phyloP scores from a whole-genome alignment of 2,329 filamentous ascomycete species.

The Xylaria sp. region DNA sequence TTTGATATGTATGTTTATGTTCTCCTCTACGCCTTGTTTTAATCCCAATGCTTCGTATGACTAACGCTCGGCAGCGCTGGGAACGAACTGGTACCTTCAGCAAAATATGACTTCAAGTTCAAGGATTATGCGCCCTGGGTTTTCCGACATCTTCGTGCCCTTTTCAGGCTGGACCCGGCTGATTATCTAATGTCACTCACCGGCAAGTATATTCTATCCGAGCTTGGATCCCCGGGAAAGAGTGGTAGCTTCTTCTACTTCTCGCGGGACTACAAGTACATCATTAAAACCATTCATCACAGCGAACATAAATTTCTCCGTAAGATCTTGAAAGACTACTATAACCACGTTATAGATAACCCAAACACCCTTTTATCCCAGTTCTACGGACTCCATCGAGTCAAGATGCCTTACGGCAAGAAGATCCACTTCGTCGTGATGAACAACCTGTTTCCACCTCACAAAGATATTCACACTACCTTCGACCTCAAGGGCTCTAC shows the following conservation, averaged over 20 bases:
- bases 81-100: constrained; percentile 95
- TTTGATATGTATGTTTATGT: constrained; percentile 85
- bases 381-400: constrained; percentile 95
- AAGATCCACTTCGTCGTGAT: constrained; percentile 99
- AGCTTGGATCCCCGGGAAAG: constrained; percentile 96
- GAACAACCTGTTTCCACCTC: constrained; percentile 98
- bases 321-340: constrained; percentile 90
- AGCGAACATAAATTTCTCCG: constrained; percentile 89
- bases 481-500: constrained; percentile 98
- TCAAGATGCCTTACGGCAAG: constrained; percentile 97
- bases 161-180: constrained; percentile 92
- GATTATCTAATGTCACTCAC: constrained; percentile 99
- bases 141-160: constrained; percentile 88
- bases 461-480: constrained; percentile 95
- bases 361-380: constrained; percentile 97
- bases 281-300: constrained; percentile 99
- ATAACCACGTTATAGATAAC: constrained; percentile 89
- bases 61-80: constrained; percentile 74
- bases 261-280: constrained; percentile 99
- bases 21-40: neutral
- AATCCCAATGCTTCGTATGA: constrained; percentile 20
- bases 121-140: constrained; percentile 99
- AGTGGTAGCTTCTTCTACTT: constrained; percentile 99
- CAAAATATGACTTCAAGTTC: constrained; percentile 99
- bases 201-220: constrained; percentile 97